Percentiles rank a stretch among this genome's conserved stretches.
These are phyloP conservation scores for Exophiala xenobiotica DNA, from an alignment of 2,329 filamentous ascomycete genomes.

Conservation along the genomic window DNA sequence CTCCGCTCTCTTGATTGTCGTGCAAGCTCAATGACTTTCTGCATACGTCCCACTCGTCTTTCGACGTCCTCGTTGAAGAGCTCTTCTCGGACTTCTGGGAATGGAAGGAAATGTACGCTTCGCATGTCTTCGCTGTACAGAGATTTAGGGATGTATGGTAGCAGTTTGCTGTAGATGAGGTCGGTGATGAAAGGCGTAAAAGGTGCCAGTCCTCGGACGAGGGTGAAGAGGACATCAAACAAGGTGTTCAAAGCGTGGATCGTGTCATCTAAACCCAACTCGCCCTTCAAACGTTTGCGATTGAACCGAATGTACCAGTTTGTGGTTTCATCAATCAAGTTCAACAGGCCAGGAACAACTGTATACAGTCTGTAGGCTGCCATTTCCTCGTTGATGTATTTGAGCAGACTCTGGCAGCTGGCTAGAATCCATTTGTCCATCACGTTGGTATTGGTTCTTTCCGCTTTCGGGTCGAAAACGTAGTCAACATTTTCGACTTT, in stretches of 20 bases:
- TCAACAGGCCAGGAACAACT: constrained; percentile 75
- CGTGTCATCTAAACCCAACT: constrained; percentile 81
- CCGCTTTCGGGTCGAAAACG: constrained; percentile 68
- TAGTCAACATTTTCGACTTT: constrained; percentile 77
- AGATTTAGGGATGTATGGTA: constrained; percentile 75
- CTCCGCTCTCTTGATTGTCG: constrained; percentile 83
- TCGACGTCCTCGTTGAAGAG: constrained; percentile 85
- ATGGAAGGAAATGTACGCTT: constrained; percentile 88
- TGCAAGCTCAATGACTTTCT: constrained; percentile 88
- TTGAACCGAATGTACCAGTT: constrained; percentile 96
- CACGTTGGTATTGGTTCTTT: constrained; percentile 74
- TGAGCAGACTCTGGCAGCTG: constrained; percentile 76
- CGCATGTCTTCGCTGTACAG: constrained; percentile 70
- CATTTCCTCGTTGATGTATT: constrained; percentile 90
- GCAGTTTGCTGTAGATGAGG: constrained; percentile 82
- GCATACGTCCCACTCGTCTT: constrained; percentile 85
- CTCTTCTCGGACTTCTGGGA: constrained; percentile 83
- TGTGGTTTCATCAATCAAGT: constrained; percentile 81
- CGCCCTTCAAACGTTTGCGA: constrained; percentile 79
- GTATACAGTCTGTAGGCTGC: constrained; percentile 73
- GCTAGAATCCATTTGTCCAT: constrained; percentile 93
- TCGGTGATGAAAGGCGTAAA: constrained; percentile 97
- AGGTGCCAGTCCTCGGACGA: constrained; percentile 83
- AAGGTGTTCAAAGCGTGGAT: constrained; percentile 88
- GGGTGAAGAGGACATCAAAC: constrained; percentile 87